Base-by-base conservation (phyloP, 768 basidiomycete genomes). In the Amanita phalloides region DNA sequence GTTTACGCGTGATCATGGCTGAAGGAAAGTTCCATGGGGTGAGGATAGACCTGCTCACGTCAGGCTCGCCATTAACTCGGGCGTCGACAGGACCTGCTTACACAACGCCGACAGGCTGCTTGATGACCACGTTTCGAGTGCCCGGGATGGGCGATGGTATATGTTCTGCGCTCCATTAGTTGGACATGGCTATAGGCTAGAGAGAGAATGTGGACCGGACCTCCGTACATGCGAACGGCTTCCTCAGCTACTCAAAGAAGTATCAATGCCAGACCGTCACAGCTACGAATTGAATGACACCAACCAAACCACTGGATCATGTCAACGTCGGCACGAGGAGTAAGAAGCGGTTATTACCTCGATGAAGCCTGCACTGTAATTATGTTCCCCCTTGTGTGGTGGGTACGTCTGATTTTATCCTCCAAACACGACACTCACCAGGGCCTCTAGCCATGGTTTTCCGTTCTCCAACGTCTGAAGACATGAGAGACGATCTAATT, bases 1-100 rank as follows among this genome's bases (percentile, higher is more conserved):
- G 70, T 66, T 94, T 94, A n/a, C 91, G 84, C 0, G 87, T 86
- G 20, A 91, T 87, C 90, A 94, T 94, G 0, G 91, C 90, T 23
- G 87, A 90, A 2, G 94, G 94, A 71, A 96, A 97, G 67, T 96
- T 93, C 90, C 88, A 89, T 33, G 87, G 87, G 0, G 87, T 89
- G 38, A 90, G 57, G 56, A 90, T 87, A 5, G 84, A 83, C 7
- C 88, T 90, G 56, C 26, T 1, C 14, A 25, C n/a, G 37, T 25
- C 39, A n/a, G 35, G 9, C 10, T 25, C 5, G 6, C 7, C 1
- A 17, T 17, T 25, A n/a, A 26, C 9, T 6, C 13, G n/a, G 17
- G 20, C 8, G 21, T 11, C 7, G 6, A 26, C 32, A 8, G 14
- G 17, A 37, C 26, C 33, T 4, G 30, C 23, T 37, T 42, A 67